These are phyloP conservation scores for Malbranchea cinnamomea DNA, from an alignment of 2,329 filamentous ascomycete genomes.

Conservation along the genomic window DNA sequence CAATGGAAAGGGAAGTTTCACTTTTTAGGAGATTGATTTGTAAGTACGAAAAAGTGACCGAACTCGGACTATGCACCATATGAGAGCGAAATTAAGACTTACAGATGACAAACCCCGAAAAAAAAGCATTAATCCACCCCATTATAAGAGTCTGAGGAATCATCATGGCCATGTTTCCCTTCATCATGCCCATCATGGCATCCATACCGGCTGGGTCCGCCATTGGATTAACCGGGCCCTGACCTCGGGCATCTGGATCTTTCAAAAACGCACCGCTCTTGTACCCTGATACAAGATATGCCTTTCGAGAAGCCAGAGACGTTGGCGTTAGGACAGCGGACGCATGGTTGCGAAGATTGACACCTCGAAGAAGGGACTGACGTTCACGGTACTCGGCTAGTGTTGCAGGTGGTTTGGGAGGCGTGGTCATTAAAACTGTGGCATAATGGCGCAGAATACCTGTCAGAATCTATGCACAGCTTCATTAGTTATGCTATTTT, in stretches of 20 bases:
- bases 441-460: slow-evolving; percentile 94
- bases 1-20: slow-evolving; percentile 94
- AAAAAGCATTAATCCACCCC: slow-evolving; percentile 99
- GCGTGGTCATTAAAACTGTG: slow-evolving; percentile 70
- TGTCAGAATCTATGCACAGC: slow-evolving; percentile 54
- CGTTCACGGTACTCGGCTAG: slow-evolving; percentile 58
- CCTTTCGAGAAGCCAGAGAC: slow-evolving; percentile 67
- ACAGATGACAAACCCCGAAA: slow-evolving; percentile 96
- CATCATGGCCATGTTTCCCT: slow-evolving; percentile 99
- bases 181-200: slow-evolving; percentile 99
- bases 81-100: slow-evolving; percentile 22
- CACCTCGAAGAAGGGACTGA: slow-evolving; percentile 65
- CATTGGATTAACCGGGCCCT: slow-evolving; percentile 86
- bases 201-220: slow-evolving; percentile 94
- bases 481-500: too few species aligned
- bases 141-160: slow-evolving; percentile 97
- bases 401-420: slow-evolving; percentile 61
- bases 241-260: slow-evolving; percentile 69
- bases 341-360: slow-evolving; percentile 71
- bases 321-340: slow-evolving; percentile 63
- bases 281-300: slow-evolving; percentile 64
- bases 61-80: background rate
- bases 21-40: slow-evolving; percentile 24
- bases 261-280: slow-evolving; percentile 81
- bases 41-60: slow-evolving; percentile 5